Evolutionary conservation across 23 red algal species (phyloP), one percentile per base, ranked within the genome.

Genomic region (Pyropia haitanensis): DNA sequence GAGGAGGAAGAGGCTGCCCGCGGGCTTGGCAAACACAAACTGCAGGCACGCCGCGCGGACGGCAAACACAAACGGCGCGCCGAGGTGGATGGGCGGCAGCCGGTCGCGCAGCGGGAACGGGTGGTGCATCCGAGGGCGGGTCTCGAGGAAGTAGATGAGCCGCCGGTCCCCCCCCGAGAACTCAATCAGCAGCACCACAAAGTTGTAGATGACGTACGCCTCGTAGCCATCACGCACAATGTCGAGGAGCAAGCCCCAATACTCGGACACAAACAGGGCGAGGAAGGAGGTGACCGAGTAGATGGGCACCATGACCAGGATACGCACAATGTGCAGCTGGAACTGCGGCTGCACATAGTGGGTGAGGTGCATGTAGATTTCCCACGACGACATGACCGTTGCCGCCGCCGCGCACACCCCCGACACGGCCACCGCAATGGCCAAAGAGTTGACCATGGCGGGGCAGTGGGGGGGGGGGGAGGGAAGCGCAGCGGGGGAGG

Each of bases 141-240:
- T 50, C 60, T 95, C 80, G 0, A 96, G 70, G 17, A 84, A 88
- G 65, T 82, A 81, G 26, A 74, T 80, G 12, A 89, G 62, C 53
- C 64, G 72, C 17, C 86, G 68, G 46, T 90, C 74, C n/a, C 92
- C 92, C 59, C 92, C 92, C 28, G 73, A 85, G 27, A 81, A 82
- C 50, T 87, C 80, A 51, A 96, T 96, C 18, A 96, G 86, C 20
- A 96, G 72, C 25, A 79, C 80, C 25, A 96, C 77, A 66, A 96
- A 96, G 28, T 88, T 89, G 66, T 96, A 96, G 33, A 96, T 77
- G 50, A 88, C 83, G 65, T 90, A 96, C 51, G 92, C 92, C 70
- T 96, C 92, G 75, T 96, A 96, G 54, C 76, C 76, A 32, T 96
- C 92, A 63, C 92, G 85, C 21, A 89, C 58, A 13, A 96, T 64